These are phyloP conservation scores for Yamadazyma conglobata DNA, from an alignment of 1,139 yeast species.

Conservation along the genomic window DNA sequence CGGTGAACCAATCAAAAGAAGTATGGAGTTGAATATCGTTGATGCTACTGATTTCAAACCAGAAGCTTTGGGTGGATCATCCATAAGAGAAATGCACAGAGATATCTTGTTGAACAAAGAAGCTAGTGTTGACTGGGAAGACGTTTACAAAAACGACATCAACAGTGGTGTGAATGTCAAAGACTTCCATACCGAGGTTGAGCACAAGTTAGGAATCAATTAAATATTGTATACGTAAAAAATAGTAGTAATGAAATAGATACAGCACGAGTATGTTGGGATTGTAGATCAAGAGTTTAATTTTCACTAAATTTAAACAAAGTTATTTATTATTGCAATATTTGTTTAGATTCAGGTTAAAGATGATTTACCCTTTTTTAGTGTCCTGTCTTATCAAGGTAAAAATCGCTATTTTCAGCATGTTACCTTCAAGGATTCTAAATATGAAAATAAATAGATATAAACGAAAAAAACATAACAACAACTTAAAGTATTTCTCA, in stretches of 20 bases:
- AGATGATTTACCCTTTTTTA: too few species aligned
- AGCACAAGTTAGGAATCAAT: constrained; percentile 51
- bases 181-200: constrained; percentile 73
- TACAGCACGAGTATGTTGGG: background rate
- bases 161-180: constrained; percentile 35
- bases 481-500: too few species aligned
- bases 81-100: constrained; percentile 48
- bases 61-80: constrained; percentile 52
- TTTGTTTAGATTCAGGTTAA: too few species aligned
- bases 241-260: constrained; percentile 4
- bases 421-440: too few species aligned
- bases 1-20: constrained; percentile 88
- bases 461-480: too few species aligned
- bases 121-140: constrained; percentile 86
- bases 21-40: constrained; percentile 81
- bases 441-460: too few species aligned
- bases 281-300: too few species aligned
- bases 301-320: too few species aligned
- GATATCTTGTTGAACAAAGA: constrained; percentile 82
- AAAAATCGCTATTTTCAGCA: too few species aligned
- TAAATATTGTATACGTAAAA: constrained; percentile 6
- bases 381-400: too few species aligned
- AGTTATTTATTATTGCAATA: too few species aligned
- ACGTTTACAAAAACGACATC: constrained; percentile 63
- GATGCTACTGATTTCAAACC: constrained; percentile 72